Conservation (phyloP, 2,329 filamentous ascomycete genomes). For the Exophiala bonariae region DNA sequence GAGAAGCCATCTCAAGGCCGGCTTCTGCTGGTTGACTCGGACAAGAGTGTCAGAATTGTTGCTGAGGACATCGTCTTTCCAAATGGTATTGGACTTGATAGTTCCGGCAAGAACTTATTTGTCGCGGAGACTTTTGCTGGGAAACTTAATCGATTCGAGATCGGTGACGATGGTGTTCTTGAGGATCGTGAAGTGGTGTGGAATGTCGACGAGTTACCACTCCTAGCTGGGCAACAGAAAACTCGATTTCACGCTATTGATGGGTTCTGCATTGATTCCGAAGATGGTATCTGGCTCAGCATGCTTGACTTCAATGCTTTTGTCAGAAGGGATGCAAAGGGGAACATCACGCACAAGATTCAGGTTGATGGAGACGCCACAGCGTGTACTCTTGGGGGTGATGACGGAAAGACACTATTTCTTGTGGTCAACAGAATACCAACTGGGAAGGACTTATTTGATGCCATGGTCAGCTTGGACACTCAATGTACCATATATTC, state of each 20-base stretch:
- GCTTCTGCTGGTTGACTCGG: not conserved
- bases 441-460: not conserved
- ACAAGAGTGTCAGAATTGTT: not conserved
- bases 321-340: not conserved
- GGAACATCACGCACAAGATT: not conserved
- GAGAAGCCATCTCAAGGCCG: not conserved
- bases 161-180: not conserved
- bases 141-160: not conserved
- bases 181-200: not conserved
- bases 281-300: constrained; percentile 3
- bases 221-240: not conserved
- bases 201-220: not conserved
- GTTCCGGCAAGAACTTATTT: not conserved
- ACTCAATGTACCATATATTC: not conserved
- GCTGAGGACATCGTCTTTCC: not conserved
- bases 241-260: not conserved
- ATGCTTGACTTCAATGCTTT: not conserved
- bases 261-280: constrained; percentile 4
- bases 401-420: constrained; percentile 3
- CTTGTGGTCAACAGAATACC: not conserved
- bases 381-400: constrained; percentile 1
- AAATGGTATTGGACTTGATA: not conserved
- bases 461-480: not conserved
- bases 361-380: not conserved
- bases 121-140: not conserved